Evolutionary conservation across 139 green algal genomes (phyloP).

Genomic region (Micromonas pusilla): DNA sequence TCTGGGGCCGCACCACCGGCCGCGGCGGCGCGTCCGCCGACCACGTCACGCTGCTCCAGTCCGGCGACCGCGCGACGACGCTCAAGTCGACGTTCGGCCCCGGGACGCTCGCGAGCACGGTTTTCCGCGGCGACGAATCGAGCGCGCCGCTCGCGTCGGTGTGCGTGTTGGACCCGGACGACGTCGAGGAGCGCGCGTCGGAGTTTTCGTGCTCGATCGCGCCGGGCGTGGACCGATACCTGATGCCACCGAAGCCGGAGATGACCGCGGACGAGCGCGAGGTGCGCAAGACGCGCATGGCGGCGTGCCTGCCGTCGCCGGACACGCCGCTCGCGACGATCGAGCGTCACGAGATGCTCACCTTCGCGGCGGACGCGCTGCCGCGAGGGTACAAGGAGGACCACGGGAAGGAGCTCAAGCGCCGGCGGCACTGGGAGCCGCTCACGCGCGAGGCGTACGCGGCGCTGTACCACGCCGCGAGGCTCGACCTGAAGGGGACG

Average conservation of each 20-base stretch:
- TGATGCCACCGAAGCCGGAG: neutral
- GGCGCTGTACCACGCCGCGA: neutral
- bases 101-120: neutral
- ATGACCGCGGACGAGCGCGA: neutral
- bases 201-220: neutral
- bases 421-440: neutral
- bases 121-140: neutral
- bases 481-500: neutral
- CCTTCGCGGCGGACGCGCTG: neutral
- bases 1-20: no score
- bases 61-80: neutral
- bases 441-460: neutral
- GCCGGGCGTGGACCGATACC: neutral
- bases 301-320: neutral
- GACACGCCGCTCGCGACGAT: neutral
- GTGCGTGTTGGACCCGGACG: neutral
- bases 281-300: neutral
- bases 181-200: neutral
- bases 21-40: no score
- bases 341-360: neutral
- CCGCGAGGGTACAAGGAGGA: neutral
- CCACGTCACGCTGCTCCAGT: neutral
- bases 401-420: neutral
- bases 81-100: neutral
- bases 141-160: neutral